Evolutionary conservation across 108 stramenopile genomes (phyloP).

Genomic region (Cyclotella cryptica): DNA sequence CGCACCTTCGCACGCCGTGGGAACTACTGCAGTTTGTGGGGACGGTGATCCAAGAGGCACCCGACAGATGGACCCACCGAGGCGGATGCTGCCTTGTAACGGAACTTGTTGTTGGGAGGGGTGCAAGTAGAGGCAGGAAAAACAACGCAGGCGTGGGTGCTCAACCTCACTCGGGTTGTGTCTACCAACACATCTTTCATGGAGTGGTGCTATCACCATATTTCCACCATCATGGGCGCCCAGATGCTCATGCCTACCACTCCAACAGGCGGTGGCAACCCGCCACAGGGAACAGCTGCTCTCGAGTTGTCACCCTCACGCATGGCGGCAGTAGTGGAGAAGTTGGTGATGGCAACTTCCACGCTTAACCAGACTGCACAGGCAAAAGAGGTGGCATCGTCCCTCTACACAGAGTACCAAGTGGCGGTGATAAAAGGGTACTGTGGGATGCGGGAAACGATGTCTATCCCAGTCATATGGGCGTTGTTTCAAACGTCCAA

Average conservation of each 20-base stretch:
- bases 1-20: not conserved
- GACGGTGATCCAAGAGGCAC: not conserved
- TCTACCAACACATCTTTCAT: not conserved
- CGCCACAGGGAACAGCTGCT: not conserved
- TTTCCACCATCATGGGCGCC: not conserved
- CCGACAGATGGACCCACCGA: not conserved
- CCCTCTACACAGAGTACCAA: not conserved
- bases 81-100: not conserved
- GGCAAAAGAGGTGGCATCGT: not conserved
- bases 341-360: not conserved
- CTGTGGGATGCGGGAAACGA: not conserved
- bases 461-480: not conserved
- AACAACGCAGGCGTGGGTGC: not conserved
- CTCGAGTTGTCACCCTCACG: not conserved
- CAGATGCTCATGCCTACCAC: not conserved
- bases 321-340: too few relatives aligned
- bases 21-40: not conserved
- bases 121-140: not conserved
- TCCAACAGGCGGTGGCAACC: not conserved
- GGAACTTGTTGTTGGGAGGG: not conserved
- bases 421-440: not conserved
- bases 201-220: not conserved
- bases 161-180: not conserved
- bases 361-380: not conserved
- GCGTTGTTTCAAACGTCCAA: too few relatives aligned